Conservation (phyloP, 1,284 basidiomycete species). For the Amylostereum areolatum region DNA sequence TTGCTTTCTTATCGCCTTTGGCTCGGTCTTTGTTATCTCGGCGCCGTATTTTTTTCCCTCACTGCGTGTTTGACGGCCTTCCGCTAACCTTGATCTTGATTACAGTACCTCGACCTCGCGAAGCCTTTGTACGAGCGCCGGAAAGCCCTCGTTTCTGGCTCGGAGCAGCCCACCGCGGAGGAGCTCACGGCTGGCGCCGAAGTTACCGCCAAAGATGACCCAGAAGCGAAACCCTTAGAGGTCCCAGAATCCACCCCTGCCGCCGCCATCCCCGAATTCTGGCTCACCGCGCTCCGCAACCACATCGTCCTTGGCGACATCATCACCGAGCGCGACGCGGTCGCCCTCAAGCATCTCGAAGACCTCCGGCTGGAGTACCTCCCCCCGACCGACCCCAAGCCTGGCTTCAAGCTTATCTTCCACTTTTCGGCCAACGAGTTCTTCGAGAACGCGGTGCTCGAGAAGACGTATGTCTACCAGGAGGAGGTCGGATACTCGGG, state of each 20-base stretch:
- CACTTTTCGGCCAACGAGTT: conserved; percentile 80
- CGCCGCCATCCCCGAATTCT: conserved; percentile 90
- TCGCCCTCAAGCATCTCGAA: conserved; percentile 61
- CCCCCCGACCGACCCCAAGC: conserved; percentile 58
- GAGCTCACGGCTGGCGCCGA: conserved; percentile 82
- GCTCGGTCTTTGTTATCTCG: background rate
- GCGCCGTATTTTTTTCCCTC: background rate
- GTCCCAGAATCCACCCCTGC: conserved; percentile 24
- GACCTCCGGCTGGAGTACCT: conserved; percentile 71
- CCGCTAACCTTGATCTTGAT: conserved; percentile 11
- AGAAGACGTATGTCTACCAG: conserved; percentile 96
- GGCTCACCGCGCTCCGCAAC: conserved; percentile 95
- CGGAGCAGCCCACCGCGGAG: conserved; percentile 68
- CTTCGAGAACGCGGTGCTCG: conserved; percentile 81
- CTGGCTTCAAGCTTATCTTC: conserved; percentile 91
- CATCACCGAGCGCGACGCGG: conserved; percentile 91
- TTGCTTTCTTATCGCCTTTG: too few relatives aligned
- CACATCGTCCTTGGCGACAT: conserved; percentile 83
- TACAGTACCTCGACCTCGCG: conserved; percentile 79
- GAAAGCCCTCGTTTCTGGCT: conserved; percentile 78
- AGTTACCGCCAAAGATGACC: conserved; percentile 62
- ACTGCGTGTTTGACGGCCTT: conserved; percentile 1
- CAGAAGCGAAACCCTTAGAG: conserved; percentile 54
- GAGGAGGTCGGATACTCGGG: conserved; percentile 90
- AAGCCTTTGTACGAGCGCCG: conserved; percentile 88